Conservation (phyloP, 768 basidiomycete species). For the Suillus subalutaceus region DNA sequence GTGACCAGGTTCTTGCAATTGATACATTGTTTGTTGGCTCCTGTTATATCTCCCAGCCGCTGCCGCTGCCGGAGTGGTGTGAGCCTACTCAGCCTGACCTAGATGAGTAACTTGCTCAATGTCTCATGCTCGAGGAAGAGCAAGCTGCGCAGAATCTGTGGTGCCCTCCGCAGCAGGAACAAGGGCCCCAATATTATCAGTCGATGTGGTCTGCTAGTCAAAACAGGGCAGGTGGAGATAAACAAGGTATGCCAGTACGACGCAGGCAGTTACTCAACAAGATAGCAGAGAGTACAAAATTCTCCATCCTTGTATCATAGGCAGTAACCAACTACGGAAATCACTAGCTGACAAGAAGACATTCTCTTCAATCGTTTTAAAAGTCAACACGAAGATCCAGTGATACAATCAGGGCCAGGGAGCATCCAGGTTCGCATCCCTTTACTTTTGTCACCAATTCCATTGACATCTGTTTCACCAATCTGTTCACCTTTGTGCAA, state of each 20-base stretch:
- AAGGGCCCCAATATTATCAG: conserved; percentile 29
- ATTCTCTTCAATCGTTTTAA: conserved; percentile 67
- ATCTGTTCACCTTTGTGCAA: neutral
- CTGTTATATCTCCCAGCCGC: conserved; percentile 52
- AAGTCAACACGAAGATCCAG: conserved; percentile 83
- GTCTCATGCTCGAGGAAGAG: conserved; percentile 66
- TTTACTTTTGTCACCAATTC: no score
- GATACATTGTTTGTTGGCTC: conserved; percentile 82
- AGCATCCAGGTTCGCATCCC: conserved; percentile 14
- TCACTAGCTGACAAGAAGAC: conserved; percentile 75
- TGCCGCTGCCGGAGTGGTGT: conserved; percentile 1
- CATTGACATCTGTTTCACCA: neutral
- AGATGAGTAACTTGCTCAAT: conserved; percentile 79
- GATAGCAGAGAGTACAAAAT: conserved; percentile 72
- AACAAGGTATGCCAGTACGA: conserved; percentile 13
- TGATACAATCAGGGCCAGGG: conserved; percentile 63
- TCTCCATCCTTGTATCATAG: neutral
- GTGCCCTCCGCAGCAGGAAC: conserved; percentile 18
- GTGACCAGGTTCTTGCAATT: conserved; percentile 74
- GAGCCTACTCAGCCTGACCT: conserved; percentile 60
- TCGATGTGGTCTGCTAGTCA: conserved; percentile 9
- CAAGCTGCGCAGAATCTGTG: conserved; percentile 29
- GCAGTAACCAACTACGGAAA: neutral
- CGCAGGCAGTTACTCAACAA: conserved; percentile 40
- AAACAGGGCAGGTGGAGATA: conserved; percentile 16